Evolutionary conservation across 2,329 filamentous ascomycete genomes (phyloP), one percentile per base, ranked within the genome.

Genomic region (Penicillium glabrum): DNA sequence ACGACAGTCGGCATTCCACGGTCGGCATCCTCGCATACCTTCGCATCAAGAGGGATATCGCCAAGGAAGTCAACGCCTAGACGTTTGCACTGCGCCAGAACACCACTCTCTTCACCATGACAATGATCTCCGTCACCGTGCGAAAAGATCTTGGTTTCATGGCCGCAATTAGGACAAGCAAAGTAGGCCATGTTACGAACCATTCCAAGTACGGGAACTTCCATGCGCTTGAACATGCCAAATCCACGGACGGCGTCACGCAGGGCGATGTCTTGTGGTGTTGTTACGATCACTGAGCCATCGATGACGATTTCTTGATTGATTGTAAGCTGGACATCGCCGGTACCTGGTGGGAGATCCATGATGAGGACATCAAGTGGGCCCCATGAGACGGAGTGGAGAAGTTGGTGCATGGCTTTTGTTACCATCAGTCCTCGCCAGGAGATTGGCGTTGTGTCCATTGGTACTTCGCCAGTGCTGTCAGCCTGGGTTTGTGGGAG

Each of bases 381-480:
- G 14, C 89, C 91, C 95, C 95, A 99, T 52, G 95, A 89, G 0
- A 99, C 95, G 65, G 96, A 91, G 72, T 97, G 93, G 8, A 99
- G 83, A 5, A 99, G 86, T 71, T 99, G 95, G 65, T 97, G 93
- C 62, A 99, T 83, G 0, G 95, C 95, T 71, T 98, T 99, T 83
- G 96, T 96, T 14, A 98, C 90, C 93, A 99, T 97, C 2, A 96
- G 83, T 0, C 95, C 95, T 51, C 95, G 86, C 95, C 95, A 99
- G 31, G 95, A 93, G 16, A 99, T 89, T 0, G 93, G 91, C 5
- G 90, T 89, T 49, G 74, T 74, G 61, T 77, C 75, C 74, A 77
- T 75, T 2, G 74, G 72, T 8, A 71, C 62, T 54, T 68, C 64
- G 46, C 61, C 65, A 9, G 65, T 35, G 16, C 62, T 64, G 46